Base-by-base conservation (phyloP, 495 filamentous ascomycete genomes). In the Aspergillus diversus region DNA sequence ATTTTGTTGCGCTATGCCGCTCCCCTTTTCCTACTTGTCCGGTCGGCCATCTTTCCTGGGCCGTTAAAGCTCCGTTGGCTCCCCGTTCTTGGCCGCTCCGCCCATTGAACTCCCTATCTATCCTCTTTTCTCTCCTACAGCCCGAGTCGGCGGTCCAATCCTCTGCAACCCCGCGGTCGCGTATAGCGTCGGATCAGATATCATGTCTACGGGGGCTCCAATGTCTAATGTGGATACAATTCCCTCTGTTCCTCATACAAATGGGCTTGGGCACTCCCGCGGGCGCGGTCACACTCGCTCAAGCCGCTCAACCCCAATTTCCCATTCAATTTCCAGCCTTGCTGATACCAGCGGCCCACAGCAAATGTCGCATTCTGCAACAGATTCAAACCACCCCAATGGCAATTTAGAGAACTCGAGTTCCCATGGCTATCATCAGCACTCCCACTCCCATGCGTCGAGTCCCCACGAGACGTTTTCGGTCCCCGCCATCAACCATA, bases 271-370 rank as follows among this genome's bases (percentile, higher is more conserved):
- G 27, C 75, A 80, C 48, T 72, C 70, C 66, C 74, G 73, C 31
- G 61, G 73, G 39, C 77, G 73, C 37, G 78, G 78, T n/a, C 79
- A 80, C 59, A 71, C 69, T 60, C 75, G 79, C 52, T 77, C 75
- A 39, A 66, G 59, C 50, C 76, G 74, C 60, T 75, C 66, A 55
- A 66, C 69, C 34, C 73, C 77, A 48, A 69, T 73, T 58, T 66
- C 73, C 47, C 63, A 71, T 63, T 67, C 74, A 33, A 69, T 68
- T 16, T 66, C 68, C 27, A 55, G 61, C 17, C 67, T 61, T 35
- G 68, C 72, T 56, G 60, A 60, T 21, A 53, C 57, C 33, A 34
- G 66, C 46, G 53, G 61, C 5, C 60, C 70, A 62, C 61, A 60
- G 32, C 64, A 63, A 35, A 63, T 63, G 33, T 55, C 60, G 54